phyloP scores from a whole-genome alignment of 345 rosid species.

The Salix caprea region DNA sequence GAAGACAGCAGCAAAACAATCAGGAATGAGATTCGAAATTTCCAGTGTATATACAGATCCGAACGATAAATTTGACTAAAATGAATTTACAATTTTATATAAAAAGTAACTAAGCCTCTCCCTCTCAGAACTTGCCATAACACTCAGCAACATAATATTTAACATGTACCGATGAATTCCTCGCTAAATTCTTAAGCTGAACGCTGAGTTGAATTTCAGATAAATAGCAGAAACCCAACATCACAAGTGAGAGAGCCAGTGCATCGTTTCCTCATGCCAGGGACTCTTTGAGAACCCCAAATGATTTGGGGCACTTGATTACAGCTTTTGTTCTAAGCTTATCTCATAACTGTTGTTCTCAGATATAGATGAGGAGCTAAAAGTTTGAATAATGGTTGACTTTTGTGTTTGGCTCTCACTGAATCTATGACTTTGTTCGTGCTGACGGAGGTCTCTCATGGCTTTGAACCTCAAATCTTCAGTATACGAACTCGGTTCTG shows the following conservation, averaged over 20 bases:
- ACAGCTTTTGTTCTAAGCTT: neutral
- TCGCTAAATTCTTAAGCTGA: neutral
- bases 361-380: slow-evolving; percentile 24
- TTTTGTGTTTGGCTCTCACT: slow-evolving; percentile 34
- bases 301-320: neutral
- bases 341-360: neutral
- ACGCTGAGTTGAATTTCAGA: neutral
- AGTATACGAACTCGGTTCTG: slow-evolving; percentile 1
- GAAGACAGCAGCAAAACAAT: neutral
- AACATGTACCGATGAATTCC: neutral
- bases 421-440: slow-evolving; percentile 17
- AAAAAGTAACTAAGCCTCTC: neutral
- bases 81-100: neutral
- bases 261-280: neutral
- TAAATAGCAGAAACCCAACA: neutral
- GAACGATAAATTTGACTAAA: neutral
- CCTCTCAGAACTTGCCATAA: neutral
- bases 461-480: slow-evolving; percentile 29
- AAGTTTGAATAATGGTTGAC: slow-evolving; percentile 21
- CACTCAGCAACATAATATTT: neutral
- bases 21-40: neutral
- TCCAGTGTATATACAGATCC: neutral
- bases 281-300: neutral
- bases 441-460: slow-evolving; percentile 40
- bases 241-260: neutral